Evolutionary conservation across 176 grass and related monocot genomes (phyloP), one percentile per base, ranked within the genome.

Genomic region (Zoysia pacifica): DNA sequence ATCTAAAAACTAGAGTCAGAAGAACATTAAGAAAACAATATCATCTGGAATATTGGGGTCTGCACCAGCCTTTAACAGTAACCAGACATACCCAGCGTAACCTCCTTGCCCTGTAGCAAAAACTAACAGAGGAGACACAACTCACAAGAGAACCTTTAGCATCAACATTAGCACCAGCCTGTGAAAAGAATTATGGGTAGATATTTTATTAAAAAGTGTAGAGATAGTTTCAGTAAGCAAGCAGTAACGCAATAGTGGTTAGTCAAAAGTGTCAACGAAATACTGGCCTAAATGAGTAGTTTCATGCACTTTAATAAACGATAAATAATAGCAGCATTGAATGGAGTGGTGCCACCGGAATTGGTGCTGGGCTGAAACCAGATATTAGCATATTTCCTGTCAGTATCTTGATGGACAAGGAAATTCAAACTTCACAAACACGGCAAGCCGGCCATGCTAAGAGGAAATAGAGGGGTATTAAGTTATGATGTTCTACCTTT

Each of bases 161-260:
- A 51, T 88, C 79, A 48, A 88, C 81, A 53, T 88, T 75, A 5
- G 75, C 86, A 83, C 80, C 86, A 62, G 80, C 80, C 86, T 88
- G 77, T 74, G 47, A 45, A 80, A 66, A 80, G 49, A 5, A 60
- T 85, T 59, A n/a, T 61, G 77, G 69, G 60, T 7, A 70, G 13
- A 43, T 59, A 67, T 62, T 47, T 80, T 43, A 47, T 7, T 12
- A 56, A 2, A 69, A 69, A 9, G 6, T 60, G 63, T 41, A 76
- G 5, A 14, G 20, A 42, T 61, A 18, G 6, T 61, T 69, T 43
- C 10, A 69, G 18, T 35, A 61, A 47, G 45, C 36, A 75, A 44
- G 28, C 28, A 28, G 28, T 28, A 28, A 28, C 74, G 74, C 62
- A 5, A 43, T 4, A 35, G 18, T 47, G 54, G 45, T 59, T 49